Evolutionary conservation across 2,329 filamentous ascomycete genomes (phyloP).

Genomic region (Ophiostoma ips): DNA sequence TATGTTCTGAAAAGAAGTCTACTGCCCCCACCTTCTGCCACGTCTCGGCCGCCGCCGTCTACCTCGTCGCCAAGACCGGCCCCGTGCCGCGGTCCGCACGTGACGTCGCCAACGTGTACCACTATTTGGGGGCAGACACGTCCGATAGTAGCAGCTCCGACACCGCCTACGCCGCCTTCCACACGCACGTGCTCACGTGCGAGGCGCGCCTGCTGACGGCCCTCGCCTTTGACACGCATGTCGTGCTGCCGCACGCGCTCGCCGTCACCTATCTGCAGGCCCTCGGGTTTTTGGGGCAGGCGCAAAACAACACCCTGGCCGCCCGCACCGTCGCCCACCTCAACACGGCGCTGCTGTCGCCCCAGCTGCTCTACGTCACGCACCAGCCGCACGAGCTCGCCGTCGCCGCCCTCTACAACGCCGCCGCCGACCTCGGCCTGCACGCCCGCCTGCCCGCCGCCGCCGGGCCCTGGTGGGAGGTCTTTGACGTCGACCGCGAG

Average conservation of each 20-base stretch:
- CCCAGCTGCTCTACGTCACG: conserved; percentile 80
- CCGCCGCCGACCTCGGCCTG: conserved; percentile 59
- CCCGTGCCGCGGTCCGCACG: conserved; percentile 61
- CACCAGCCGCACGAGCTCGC: conserved; percentile 80
- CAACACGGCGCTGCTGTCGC: conserved; percentile 75
- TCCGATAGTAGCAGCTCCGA: conserved; percentile 42
- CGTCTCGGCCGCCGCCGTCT: conserved; percentile 67
- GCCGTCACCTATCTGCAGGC: conserved; percentile 88
- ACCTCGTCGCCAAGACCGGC: conserved; percentile 71
- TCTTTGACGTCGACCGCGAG: conserved; percentile 91
- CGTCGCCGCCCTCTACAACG: conserved; percentile 81
- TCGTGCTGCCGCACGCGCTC: conserved; percentile 72
- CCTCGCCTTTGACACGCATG: conserved; percentile 71
- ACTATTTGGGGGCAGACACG: conserved; percentile 55
- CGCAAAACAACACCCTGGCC: conserved; percentile 41
- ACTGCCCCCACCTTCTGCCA: conserved; percentile 21
- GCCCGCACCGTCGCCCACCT: conserved; percentile 59
- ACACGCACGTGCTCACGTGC: conserved; percentile 51
- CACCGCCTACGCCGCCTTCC: conserved; percentile 51
- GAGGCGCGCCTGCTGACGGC: conserved; percentile 66
- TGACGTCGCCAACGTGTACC: conserved; percentile 73
- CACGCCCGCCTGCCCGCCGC: conserved; percentile 49
- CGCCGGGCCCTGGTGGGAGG: conserved; percentile 87
- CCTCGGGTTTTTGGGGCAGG: conserved; percentile 48
- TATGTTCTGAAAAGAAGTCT: background rate